These are phyloP conservation scores for Pythium oligandrum DNA, from an alignment of 352 stramenopile species.

Conservation along the genomic window DNA sequence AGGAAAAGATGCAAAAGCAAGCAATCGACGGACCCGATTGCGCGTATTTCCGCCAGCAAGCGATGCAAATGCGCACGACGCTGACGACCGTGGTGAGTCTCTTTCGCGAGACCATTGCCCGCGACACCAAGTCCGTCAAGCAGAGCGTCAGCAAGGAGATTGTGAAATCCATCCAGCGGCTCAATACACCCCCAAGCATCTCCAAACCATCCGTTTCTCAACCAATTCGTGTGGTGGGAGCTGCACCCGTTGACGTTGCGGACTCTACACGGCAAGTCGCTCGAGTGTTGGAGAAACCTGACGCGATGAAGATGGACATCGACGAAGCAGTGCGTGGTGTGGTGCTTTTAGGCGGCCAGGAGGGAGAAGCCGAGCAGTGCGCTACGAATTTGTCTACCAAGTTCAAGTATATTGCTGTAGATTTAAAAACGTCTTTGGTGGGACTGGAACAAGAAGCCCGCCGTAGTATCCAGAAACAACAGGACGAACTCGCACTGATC, in stretches of 20 bases:
- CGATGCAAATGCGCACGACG: conserved; percentile 27
- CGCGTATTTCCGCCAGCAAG: conserved; percentile 40
- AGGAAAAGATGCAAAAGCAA: conserved; percentile 28
- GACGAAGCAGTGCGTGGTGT: conserved; percentile 48
- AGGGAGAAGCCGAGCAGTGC: conserved; percentile 31
- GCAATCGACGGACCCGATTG: conserved; percentile 25
- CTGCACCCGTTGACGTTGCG: not conserved
- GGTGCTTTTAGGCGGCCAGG: conserved; percentile 36
- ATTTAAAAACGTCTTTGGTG: conserved; percentile 28
- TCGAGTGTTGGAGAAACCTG: conserved; percentile 17
- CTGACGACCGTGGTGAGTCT: conserved; percentile 37
- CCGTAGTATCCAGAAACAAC: conserved; percentile 2
- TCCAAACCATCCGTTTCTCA: not conserved
- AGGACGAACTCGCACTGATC: not conserved
- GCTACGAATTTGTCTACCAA: conserved; percentile 30
- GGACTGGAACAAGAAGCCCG: conserved; percentile 15
- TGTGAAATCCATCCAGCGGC: conserved; percentile 12
- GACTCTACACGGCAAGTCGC: not conserved
- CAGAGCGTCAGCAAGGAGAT: conserved; percentile 55
- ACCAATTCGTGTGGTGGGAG: conserved; percentile 4
- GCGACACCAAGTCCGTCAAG: conserved; percentile 56
- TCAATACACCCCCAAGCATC: conserved; percentile 1
- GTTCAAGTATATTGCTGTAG: conserved; percentile 39
- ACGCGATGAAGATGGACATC: conserved; percentile 23
- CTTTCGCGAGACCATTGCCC: conserved; percentile 39